These are phyloP conservation scores for Acmispon strigosus DNA, from an alignment of 306 rosid genomes.

Conservation along the genomic window DNA sequence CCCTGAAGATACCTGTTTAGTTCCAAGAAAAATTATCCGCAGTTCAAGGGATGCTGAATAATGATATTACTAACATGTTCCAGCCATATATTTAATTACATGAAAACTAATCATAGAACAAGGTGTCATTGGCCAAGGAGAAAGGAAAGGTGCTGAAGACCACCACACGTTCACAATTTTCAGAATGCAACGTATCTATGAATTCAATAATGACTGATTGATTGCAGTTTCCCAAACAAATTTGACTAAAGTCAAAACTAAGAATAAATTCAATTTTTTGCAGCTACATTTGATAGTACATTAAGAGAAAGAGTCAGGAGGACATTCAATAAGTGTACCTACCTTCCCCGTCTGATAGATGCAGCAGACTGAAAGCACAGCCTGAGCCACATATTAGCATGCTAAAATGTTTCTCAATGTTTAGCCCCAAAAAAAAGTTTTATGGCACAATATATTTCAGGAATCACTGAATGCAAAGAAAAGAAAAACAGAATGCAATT, in stretches of 20 bases:
- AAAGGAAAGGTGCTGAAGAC: neutral
- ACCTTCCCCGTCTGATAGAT: conserved; percentile 4
- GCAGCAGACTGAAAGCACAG: neutral
- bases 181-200: neutral
- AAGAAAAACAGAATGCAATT: neutral
- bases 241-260: neutral
- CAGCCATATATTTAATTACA: neutral
- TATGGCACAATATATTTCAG: neutral
- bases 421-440: neutral
- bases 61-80: neutral
- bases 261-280: neutral
- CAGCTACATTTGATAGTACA: neutral
- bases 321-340: conserved; percentile 7
- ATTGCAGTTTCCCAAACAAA: neutral
- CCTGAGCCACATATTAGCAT: conserved; percentile 1
- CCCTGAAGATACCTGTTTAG: conserved; percentile 35
- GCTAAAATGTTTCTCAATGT: conserved; percentile 6
- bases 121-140: neutral
- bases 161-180: neutral
- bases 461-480: neutral
- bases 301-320: conserved; percentile 4
- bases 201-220: neutral
- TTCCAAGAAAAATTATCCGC: neutral
- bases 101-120: neutral
- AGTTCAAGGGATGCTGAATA: neutral